These are phyloP conservation scores for Tuber melanosporum DNA, from an alignment of 495 filamentous ascomycete species.

Conservation along the genomic window DNA sequence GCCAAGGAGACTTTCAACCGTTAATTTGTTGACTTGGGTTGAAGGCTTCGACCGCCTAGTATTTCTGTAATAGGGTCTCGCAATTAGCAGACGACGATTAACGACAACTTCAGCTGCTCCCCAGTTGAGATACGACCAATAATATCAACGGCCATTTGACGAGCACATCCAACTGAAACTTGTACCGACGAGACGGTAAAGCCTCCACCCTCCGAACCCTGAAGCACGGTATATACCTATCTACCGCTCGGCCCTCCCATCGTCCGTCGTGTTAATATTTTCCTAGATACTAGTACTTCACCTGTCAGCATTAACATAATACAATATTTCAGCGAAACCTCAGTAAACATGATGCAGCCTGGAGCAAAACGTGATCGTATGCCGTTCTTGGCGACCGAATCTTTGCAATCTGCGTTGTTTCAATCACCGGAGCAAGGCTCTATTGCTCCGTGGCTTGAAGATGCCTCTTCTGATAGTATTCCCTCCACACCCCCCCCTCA, in stretches of 20 bases:
- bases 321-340: not conserved
- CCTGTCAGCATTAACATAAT: conserved; percentile 1
- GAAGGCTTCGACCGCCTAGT: not conserved
- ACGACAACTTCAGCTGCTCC: not conserved
- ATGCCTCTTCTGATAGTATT: conserved; percentile 15
- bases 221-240: not conserved
- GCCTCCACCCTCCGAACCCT: not conserved
- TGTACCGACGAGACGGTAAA: not conserved
- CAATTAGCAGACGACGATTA: not conserved
- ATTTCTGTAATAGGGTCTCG: not conserved
- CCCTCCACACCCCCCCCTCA: conserved; percentile 27
- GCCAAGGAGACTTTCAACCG: not conserved
- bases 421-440: not conserved
- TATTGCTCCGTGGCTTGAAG: not conserved
- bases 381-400: not conserved
- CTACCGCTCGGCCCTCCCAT: not conserved
- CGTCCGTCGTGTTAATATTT: conserved; percentile 1
- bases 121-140: not conserved
- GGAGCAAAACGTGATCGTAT: not conserved
- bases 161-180: not conserved
- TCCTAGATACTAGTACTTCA: not conserved
- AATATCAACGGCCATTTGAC: not conserved
- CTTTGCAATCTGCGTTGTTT: not conserved
- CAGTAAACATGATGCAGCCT: not conserved
- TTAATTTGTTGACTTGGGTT: conserved; percentile 3